Percentiles rank a stretch among this genome's conserved stretches.
phyloP scores from a whole-genome alignment of 768 basidiomycete genomes.

The Suillus alpinus region DNA sequence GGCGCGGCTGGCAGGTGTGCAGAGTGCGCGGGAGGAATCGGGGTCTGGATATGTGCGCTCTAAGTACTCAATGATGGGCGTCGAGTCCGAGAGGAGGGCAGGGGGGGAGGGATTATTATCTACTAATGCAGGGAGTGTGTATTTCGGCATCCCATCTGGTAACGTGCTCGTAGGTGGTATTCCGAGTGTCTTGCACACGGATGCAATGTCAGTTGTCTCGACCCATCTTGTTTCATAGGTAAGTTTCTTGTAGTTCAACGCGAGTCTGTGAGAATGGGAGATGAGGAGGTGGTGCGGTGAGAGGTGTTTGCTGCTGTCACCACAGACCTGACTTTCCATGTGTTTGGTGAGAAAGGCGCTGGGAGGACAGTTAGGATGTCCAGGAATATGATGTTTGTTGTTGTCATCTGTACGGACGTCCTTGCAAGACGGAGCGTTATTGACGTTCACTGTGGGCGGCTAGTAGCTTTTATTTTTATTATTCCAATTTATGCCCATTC shows the following conservation, averaged over 20 bases:
- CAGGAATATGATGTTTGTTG: conserved; percentile 10
- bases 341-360: conserved; percentile 11
- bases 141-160: conserved; percentile 25
- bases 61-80: conserved; percentile 35
- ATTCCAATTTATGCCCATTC: too few relatives aligned
- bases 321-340: conserved; percentile 12
- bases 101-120: conserved; percentile 17
- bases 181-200: conserved; percentile 19
- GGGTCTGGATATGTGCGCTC: conserved; percentile 25
- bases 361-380: conserved; percentile 9
- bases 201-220: conserved; percentile 22
- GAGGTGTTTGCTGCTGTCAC: not conserved
- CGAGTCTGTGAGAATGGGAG: conserved; percentile 9
- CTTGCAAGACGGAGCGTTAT: not conserved
- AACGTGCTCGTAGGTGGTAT: conserved; percentile 27
- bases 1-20: conserved; percentile 18
- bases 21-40: conserved; percentile 11
- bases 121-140: conserved; percentile 32
- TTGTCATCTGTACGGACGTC: not conserved
- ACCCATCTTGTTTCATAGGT: conserved; percentile 27
- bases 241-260: conserved; percentile 28
- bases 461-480: too few relatives aligned
- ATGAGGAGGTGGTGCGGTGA: not conserved
- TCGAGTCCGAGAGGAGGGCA: conserved; percentile 31
- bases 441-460: not conserved